Percentiles rank a stretch among this genome's conserved stretches.
phyloP scores from a whole-genome alignment of 1,284 basidiomycete species.

The Takashimella koratensis region DNA sequence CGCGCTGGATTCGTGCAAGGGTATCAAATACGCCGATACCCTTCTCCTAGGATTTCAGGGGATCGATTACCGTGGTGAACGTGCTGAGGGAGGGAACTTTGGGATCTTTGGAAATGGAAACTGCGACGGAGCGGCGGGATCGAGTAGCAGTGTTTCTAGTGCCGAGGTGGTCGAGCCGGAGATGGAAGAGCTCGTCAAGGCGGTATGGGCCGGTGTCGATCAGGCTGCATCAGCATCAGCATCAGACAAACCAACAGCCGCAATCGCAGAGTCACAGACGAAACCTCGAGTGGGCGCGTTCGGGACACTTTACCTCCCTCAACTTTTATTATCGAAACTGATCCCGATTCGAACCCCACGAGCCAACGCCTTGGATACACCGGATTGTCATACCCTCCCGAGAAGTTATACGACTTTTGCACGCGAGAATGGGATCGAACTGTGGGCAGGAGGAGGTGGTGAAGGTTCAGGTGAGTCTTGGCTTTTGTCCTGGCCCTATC shows the following conservation, averaged over 20 bases:
- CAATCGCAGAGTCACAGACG: too few relatives aligned
- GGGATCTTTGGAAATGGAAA: slow-evolving; percentile 28
- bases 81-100: too few relatives aligned
- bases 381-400: slow-evolving; percentile 46
- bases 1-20: slow-evolving; percentile 23
- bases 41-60: slow-evolving; percentile 43
- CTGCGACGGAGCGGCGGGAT: slow-evolving; percentile 17
- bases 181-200: too few relatives aligned
- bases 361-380: slow-evolving; percentile 45
- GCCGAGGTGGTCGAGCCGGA: too few relatives aligned
- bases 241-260: too few relatives aligned
- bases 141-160: too few relatives aligned
- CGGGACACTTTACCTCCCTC: slow-evolving; percentile 39
- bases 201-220: too few relatives aligned
- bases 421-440: slow-evolving; percentile 30
- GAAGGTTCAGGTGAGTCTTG: slow-evolving; percentile 41
- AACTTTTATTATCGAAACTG: slow-evolving; percentile 22
- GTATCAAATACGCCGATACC: slow-evolving; percentile 31
- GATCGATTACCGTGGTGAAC: slow-evolving; percentile 28
- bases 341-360: slow-evolving; percentile 10
- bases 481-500: too few relatives aligned
- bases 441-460: slow-evolving; percentile 48
- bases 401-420: slow-evolving; percentile 40
- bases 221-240: too few relatives aligned
- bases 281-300: slow-evolving; percentile 15